Base-by-base conservation (phyloP, 768 basidiomycete genomes). In the Xanthoconium purpureum region DNA sequence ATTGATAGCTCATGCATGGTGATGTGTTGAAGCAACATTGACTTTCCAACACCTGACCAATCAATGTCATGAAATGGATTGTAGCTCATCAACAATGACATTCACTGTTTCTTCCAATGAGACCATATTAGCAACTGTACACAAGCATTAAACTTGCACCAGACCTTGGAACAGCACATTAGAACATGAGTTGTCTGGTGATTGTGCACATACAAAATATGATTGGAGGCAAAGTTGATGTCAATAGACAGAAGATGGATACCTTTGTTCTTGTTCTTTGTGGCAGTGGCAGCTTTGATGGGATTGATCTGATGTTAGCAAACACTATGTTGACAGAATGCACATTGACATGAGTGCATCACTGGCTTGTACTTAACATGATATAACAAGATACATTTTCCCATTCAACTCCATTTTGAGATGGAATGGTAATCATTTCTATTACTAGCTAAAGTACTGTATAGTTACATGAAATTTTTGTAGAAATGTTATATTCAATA, bases 261-360 rank as follows among this genome's bases (percentile, higher is more conserved):
- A 71, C 98, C 97, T 72, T 98, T 98, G 77, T 88, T 93, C 79
- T 98, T 99, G 71, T 94, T 93, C 74, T 94, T 96, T 14, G 88
- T 75, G 6, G 85, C 76, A 0, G 80, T 75, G 18, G 83, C 82
- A 0, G 88, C 85, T 72, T 95, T 91, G 56, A 99, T 74, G 38
- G 97, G 94, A 73, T 99, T 99, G 75, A 94, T 89, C 89, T 91
- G 45, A 32, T 3, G 33, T 9, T 17, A 11, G 12, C 20, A 9
- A 15, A 29, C 9, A 45, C 46, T 35, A 38, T 11, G 32, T 50
- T 47, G 44, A 46, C 45, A 47, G 14, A 13, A 37, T 29, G 12
- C 11, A 37, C 10, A 24, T 33, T 20, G 47, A 35, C 53, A 33
- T n/a, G n/a, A n/a, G n/a, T n/a, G n/a, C n/a, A n/a, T n/a, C n/a